Evolutionary conservation across 2,329 filamentous ascomycete species (phyloP).

Genomic region (Epichloe amarillans): DNA sequence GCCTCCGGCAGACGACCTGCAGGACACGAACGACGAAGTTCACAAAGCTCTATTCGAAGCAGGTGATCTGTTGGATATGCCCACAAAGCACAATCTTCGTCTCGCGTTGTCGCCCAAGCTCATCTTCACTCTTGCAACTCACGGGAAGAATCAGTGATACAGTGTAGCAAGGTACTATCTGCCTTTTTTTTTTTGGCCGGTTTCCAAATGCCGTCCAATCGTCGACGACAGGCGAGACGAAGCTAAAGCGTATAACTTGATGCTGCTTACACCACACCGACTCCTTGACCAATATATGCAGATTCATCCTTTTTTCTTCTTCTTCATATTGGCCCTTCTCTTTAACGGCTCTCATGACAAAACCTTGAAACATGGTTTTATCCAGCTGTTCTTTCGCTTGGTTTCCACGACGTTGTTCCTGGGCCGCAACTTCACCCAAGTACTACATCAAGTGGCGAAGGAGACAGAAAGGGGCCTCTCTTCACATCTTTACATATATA

Average conservation of each 20-base stretch:
- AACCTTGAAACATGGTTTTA: constrained; percentile 1
- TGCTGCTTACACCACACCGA: no score
- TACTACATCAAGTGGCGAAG: neutral
- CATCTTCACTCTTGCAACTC: neutral
- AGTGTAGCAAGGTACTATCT: neutral
- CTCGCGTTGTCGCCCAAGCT: neutral
- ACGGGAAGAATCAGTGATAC: neutral
- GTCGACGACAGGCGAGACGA: neutral
- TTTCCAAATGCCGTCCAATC: neutral
- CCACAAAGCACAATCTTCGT: neutral
- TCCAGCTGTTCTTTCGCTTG: neutral
- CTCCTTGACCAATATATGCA: neutral
- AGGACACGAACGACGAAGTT: constrained; percentile 47
- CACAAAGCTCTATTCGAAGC: constrained; percentile 39
- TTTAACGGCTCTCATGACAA: constrained; percentile 5
- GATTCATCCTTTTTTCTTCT: neutral
- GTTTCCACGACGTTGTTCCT: neutral
- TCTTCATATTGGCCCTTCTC: neutral
- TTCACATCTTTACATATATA: neutral
- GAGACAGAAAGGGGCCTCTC: neutral
- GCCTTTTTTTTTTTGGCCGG: neutral
- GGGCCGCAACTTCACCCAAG: neutral
- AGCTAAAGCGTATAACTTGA: neutral
- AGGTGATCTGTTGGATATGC: constrained; percentile 25
- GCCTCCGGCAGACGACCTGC: constrained; percentile 44